Conservation (phyloP, 331 rosid species). For the Pyrus hybrid region DNA sequence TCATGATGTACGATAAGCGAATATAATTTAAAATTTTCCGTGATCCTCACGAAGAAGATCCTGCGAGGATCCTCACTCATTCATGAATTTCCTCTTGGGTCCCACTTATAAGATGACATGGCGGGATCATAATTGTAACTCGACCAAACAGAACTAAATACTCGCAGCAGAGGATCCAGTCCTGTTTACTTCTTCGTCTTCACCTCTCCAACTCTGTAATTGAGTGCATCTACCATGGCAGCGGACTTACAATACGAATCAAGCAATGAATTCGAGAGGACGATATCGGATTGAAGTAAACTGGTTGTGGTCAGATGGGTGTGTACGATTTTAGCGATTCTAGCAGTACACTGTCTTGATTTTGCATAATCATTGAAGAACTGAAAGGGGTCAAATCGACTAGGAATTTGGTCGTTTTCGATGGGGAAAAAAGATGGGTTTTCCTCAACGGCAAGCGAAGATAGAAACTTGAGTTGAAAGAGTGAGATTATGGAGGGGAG, state of each 20-base stretch:
- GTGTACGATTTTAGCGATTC: constrained; percentile 35
- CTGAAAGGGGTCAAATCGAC: constrained; percentile 22
- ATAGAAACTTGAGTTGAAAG: constrained; percentile 23
- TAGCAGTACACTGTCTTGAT: constrained; percentile 9
- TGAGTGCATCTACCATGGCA: too few relatives aligned
- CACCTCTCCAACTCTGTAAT: too few relatives aligned
- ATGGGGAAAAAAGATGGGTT: constrained; percentile 6
- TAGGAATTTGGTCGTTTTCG: constrained; percentile 12
- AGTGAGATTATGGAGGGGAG: constrained; percentile 17
- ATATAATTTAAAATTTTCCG: too few relatives aligned
- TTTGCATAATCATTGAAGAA: constrained; percentile 31
- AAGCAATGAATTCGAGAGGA: constrained; percentile 37
- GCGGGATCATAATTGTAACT: too few relatives aligned
- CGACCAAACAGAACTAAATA: too few relatives aligned
- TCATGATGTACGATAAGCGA: too few relatives aligned
- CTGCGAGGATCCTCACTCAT: too few relatives aligned
- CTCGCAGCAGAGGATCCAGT: too few relatives aligned
- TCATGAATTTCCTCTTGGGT: too few relatives aligned
- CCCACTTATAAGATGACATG: too few relatives aligned
- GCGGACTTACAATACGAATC: constrained; percentile 35
- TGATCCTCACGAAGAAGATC: too few relatives aligned
- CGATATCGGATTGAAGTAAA: constrained; percentile 33
- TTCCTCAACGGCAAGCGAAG: constrained; percentile 26
- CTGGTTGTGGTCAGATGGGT: constrained; percentile 32
- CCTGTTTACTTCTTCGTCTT: too few relatives aligned